A percentile compares a stretch with the other conserved stretches of the same genome.
Conservation (phyloP, 2,329 filamentous ascomycete species). For the Monilinia polystroma region DNA sequence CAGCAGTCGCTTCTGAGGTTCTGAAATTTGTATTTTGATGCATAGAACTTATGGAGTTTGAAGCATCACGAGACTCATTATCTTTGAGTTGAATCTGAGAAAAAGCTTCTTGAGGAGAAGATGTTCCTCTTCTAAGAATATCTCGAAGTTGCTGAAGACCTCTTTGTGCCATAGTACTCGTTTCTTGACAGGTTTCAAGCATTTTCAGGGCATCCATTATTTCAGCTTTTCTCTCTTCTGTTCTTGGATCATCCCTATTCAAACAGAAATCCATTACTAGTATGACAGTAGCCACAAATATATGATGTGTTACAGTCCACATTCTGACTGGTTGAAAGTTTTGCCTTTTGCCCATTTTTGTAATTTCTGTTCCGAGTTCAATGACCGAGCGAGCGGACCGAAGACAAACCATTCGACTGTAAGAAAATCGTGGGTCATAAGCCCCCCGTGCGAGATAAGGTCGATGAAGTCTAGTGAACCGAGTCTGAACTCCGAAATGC, state of each 20-base stretch:
- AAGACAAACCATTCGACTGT: slow-evolving; percentile 42
- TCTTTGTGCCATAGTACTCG: slow-evolving; percentile 30
- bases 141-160: slow-evolving; percentile 29
- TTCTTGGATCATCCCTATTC: slow-evolving; percentile 37
- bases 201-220: slow-evolving; percentile 40
- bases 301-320: slow-evolving; percentile 39
- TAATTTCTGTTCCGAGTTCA: slow-evolving; percentile 37
- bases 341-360: slow-evolving; percentile 28
- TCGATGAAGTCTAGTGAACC: slow-evolving; percentile 43
- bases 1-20: neutral
- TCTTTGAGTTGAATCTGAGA: neutral
- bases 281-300: slow-evolving; percentile 44
- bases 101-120: neutral
- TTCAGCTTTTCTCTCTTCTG: slow-evolving; percentile 38
- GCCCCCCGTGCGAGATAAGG: slow-evolving; percentile 41
- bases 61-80: neutral
- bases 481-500: slow-evolving; percentile 41
- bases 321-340: slow-evolving; percentile 34
- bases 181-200: slow-evolving; percentile 35
- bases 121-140: slow-evolving; percentile 12
- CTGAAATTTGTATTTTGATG: neutral
- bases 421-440: slow-evolving; percentile 38
- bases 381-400: slow-evolving; percentile 39
- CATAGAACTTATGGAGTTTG: neutral
- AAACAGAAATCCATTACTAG: slow-evolving; percentile 44